phyloP scores from a whole-genome alignment of 1,284 basidiomycete genomes.

The Ganoderma boninense region DNA sequence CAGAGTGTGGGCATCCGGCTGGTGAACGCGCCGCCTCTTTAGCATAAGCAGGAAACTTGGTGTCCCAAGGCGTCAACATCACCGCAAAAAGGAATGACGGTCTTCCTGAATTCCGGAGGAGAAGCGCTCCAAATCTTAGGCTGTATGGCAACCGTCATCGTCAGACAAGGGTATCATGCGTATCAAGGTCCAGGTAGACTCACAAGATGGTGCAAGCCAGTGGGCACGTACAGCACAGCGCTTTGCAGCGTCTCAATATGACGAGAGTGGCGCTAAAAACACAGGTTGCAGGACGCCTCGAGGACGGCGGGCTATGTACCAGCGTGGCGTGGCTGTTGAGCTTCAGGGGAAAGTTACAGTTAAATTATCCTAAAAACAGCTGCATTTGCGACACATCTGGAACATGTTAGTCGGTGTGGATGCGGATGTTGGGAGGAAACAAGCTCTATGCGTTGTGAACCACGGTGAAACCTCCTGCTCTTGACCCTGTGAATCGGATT shows the following conservation, averaged over 20 bases:
- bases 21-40: neutral
- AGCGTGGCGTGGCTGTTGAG: neutral
- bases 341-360: neutral
- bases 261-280: neutral
- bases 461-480: neutral
- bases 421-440: neutral
- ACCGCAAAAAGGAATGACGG: neutral
- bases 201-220: neutral
- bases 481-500: neutral
- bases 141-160: neutral
- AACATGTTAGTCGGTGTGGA: neutral
- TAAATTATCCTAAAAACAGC: neutral
- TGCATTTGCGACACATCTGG: too few species aligned
- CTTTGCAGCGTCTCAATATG: neutral
- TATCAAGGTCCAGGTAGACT: neutral
- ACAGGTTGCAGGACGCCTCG: neutral
- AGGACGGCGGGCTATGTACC: constrained; percentile 6
- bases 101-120: neutral
- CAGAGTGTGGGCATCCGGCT: neutral
- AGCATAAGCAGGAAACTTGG: neutral
- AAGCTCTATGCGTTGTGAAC: neutral
- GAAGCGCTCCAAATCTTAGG: neutral
- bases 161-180: neutral
- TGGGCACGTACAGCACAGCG: neutral
- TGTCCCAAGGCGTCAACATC: neutral